Percentiles rank a stretch among this genome's conserved stretches.
Evolutionary conservation across 768 basidiomycete genomes (phyloP).

Genomic region (Leucocoprinus birnbaumii): DNA sequence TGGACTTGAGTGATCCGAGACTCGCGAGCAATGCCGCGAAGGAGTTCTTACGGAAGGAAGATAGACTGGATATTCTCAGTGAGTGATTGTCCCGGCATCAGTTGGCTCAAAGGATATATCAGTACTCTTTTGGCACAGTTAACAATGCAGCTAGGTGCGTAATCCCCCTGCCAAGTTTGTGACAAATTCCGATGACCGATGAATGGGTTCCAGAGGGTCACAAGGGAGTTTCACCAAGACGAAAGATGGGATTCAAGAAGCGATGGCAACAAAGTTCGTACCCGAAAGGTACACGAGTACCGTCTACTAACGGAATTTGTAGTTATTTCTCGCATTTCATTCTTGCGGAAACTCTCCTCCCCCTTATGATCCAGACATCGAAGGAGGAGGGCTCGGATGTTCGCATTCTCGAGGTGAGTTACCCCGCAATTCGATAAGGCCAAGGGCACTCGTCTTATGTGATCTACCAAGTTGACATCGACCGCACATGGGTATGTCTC

Average conservation of each 20-base stretch:
- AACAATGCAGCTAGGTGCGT: constrained; percentile 41
- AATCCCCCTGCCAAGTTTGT: background rate
- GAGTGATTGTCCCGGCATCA: constrained; percentile 14
- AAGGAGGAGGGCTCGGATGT: constrained; percentile 48
- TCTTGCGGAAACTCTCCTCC: constrained; percentile 51
- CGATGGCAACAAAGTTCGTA: constrained; percentile 10
- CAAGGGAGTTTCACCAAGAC: constrained; percentile 14
- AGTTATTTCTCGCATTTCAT: constrained; percentile 56
- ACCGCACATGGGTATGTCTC: constrained; percentile 20
- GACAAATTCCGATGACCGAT: background rate
- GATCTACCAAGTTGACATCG: constrained; percentile 30
- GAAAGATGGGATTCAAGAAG: constrained; percentile 16
- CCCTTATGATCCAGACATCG: constrained; percentile 49
- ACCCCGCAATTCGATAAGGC: too few relatives aligned
- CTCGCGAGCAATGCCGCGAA: constrained; percentile 46
- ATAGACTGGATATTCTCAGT: constrained; percentile 54
- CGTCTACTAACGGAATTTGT: background rate
- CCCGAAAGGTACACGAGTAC: background rate
- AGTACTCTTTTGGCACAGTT: constrained; percentile 27
- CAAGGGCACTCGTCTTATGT: background rate
- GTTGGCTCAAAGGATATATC: background rate
- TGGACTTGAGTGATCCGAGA: constrained; percentile 50
- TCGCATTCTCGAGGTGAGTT: constrained; percentile 56
- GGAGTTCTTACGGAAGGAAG: constrained; percentile 46
- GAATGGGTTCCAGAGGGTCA: background rate